phyloP scores from a whole-genome alignment of 768 basidiomycete genomes.

The Boletus edulis region DNA sequence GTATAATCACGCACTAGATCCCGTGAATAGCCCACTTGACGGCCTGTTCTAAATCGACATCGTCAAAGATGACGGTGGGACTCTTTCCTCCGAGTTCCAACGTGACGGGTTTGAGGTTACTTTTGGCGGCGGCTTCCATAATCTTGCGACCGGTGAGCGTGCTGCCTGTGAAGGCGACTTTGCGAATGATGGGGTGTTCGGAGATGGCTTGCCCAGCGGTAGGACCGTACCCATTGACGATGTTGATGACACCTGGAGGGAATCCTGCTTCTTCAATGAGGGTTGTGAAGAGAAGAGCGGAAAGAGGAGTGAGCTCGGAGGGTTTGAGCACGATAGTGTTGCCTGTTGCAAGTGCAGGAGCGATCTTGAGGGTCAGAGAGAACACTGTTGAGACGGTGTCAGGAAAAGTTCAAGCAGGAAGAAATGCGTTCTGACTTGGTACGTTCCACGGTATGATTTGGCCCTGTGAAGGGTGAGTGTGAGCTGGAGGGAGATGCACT shows the following conservation, averaged over 20 bases:
- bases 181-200: constrained; percentile 4
- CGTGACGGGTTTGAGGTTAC: constrained; percentile 10
- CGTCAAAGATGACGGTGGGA: constrained; percentile 9
- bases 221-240: constrained; percentile 6
- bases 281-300: constrained; percentile 5
- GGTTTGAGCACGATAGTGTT: constrained; percentile 12
- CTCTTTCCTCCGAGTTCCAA: constrained; percentile 14
- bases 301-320: constrained; percentile 8
- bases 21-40: constrained; percentile 9
- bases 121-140: constrained; percentile 11
- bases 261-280: constrained; percentile 8
- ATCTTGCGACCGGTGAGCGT: constrained; percentile 12
- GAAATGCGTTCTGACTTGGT: background rate
- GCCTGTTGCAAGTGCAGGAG: constrained; percentile 9
- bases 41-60: constrained; percentile 12
- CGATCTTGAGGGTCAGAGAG: constrained; percentile 7
- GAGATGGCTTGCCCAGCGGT: constrained; percentile 10
- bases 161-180: constrained; percentile 10
- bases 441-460: constrained; percentile 14
- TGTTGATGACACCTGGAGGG: constrained; percentile 7
- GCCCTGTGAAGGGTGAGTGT: background rate
- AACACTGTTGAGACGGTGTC: background rate
- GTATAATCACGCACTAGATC: constrained; percentile 5
- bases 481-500: background rate
- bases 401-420: background rate